Evolutionary conservation across 1,284 basidiomycete species (phyloP), one percentile per base, ranked within the genome.

Genomic region (Fomitopsis schrenkii): DNA sequence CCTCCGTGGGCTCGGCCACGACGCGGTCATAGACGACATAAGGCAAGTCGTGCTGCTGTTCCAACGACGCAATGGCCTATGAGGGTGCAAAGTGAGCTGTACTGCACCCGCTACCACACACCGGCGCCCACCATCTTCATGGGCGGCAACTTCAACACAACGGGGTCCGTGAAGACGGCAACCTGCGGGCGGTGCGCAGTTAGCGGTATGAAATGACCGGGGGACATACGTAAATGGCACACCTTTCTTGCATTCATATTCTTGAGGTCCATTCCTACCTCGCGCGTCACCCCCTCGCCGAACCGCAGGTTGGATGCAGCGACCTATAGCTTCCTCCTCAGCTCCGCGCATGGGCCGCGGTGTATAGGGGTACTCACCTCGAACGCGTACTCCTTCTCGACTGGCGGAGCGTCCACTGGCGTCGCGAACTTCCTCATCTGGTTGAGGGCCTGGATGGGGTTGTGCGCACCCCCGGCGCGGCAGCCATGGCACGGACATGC

Each of bases 301-400:
- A 95, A 97, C 58, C 94, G 82, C 62, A 97, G 78, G 72, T 95
- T 96, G 56, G 92, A 90, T 1, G 96, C 95, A 12, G 95, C 93
- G 62, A 98, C 88, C 92, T 94, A 67, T 19, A 26, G 54, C 64
- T 40, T 62, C 53, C 35, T 42, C 41, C 44, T 40, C 30, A 41
- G 55, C 41, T 57, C 44, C 50, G 6, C 36, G 33, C 15, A n/a
- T 6, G 14, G 15, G 22, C 35, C 19, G n/a, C 14, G n/a, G 48
- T 19, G 12, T 22, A 2, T n/a, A 35, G 26, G 12, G 22, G n/a
- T 9, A 71, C 76, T 60, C 67, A 90, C 94, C 83, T 98, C 96
- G 70, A 98, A 98, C 0, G 96, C 96, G 74, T 98, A 98, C 76
- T 98, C 96, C 72, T 91, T 94, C 75, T 94, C 82, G 9, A 88